Percentiles rank a stretch among this genome's conserved stretches.
Conservation (phyloP, 2,329 filamentous ascomycete species). For the Penicillium sumatraense region DNA sequence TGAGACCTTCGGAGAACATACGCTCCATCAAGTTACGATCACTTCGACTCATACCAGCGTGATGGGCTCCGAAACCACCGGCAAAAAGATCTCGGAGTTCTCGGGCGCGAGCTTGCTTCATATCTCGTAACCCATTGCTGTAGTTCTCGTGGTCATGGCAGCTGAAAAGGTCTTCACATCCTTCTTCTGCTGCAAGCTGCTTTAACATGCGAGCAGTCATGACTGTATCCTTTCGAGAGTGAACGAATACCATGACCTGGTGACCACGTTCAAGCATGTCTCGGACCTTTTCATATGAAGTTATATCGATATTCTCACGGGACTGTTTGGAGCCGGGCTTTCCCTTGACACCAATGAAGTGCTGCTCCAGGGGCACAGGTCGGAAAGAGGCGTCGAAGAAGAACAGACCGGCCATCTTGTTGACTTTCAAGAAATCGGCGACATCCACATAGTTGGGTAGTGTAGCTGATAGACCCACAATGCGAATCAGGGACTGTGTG, state of each 20-base stretch:
- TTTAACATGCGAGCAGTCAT: constrained; percentile 83
- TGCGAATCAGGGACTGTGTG: constrained; percentile 94
- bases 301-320: constrained; percentile 84
- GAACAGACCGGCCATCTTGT: constrained; percentile 88
- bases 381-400: constrained; percentile 97
- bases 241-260: constrained; percentile 99
- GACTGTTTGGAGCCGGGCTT: constrained; percentile 81
- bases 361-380: constrained; percentile 93
- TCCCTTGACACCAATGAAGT: constrained; percentile 92
- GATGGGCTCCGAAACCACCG: constrained; percentile 92
- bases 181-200: constrained; percentile 82
- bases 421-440: constrained; percentile 95
- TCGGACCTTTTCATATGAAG: constrained; percentile 90
- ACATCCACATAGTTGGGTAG: constrained; percentile 97
- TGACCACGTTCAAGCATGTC: constrained; percentile 92
- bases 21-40: constrained; percentile 96
- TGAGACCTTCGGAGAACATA: constrained; percentile 86
- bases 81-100: constrained; percentile 87
- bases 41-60: constrained; percentile 93
- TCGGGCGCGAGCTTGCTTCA: constrained; percentile 81
- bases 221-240: constrained; percentile 92
- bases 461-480: constrained; percentile 92
- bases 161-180: constrained; percentile 81
- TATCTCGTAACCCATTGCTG: constrained; percentile 77
- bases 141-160: constrained; percentile 78